Base-by-base conservation (phyloP, 2,329 filamentous ascomycete genomes). In the Exophiala sp. region DNA sequence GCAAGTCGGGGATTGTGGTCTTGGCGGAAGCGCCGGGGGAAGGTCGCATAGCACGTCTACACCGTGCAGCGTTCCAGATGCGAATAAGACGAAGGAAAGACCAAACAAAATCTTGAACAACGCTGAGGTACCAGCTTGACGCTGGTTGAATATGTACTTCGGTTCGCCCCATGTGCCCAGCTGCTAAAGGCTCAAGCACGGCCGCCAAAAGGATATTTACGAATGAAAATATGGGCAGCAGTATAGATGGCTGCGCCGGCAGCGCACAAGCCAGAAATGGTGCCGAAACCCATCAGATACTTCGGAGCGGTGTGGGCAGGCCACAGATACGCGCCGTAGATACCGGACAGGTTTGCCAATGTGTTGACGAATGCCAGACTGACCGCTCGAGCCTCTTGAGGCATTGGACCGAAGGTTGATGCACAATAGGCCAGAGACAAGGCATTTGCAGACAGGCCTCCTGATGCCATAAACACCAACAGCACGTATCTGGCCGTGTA, bases 401-500 rank as follows among this genome's bases (percentile, higher is more conserved):
- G 65, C 69, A 79, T 73, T 14, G 65, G 61, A 1, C 69, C 70
- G 58, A 80, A 79, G 0, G 73, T 75, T 0, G 73, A 73, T 2
- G 74, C 74, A 0, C 73, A 74, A 49, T 74, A 80, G 0, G 74
- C 70, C 14, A 81, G 65, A 0, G 72, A 68, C 2, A 75, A 67
- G 1, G 71, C 75, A 57, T 80, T 91, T 14, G 90, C 86, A 1
- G 81, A 82, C 69, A 93, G 95, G 0, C 80, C 77, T 40, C 88
- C 88, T 71, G 82, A 82, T 1, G 86, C 84, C 43, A 94, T 80
- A 23, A 96, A 72, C 72, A 94, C 94, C 0, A 96, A 75, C 0
- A 84, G 85, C 0, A 74, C 85, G 62, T 95, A 96, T 65, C 94
- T 78, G 2, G 86, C 68, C 9, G 76, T 58, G 1, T 70, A 73